phyloP scores from a whole-genome alignment of 306 rosid genomes.

The Vigna reflexopilosa region DNA sequence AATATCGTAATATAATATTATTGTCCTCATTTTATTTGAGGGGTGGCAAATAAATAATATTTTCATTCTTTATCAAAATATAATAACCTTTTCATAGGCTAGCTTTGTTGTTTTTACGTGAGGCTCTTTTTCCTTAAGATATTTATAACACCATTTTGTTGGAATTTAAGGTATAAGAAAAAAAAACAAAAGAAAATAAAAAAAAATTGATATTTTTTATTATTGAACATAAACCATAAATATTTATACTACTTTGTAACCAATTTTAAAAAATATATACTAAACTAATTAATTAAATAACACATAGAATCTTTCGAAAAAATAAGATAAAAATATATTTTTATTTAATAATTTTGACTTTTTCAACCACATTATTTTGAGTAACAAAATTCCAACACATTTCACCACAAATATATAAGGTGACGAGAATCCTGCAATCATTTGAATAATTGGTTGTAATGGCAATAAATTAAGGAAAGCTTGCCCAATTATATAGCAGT shows the following conservation, averaged over 20 bases:
- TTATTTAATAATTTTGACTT: no score
- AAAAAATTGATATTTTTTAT: no score
- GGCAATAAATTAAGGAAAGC: conserved; percentile 14
- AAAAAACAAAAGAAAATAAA: no score
- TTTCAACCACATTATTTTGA: no score
- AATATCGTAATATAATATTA: conserved; percentile 15
- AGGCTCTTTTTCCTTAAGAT: conserved; percentile 18
- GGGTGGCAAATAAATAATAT: conserved; percentile 19
- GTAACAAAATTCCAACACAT: background rate
- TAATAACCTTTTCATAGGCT: background rate
- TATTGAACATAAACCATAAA: no score
- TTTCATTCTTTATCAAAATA: background rate
- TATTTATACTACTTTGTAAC: no score
- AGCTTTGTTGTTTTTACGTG: conserved; percentile 22
- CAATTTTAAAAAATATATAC: no score
- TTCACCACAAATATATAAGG: conserved; percentile 11
- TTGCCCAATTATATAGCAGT: background rate
- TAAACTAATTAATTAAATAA: no score
- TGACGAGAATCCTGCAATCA: conserved; percentile 40
- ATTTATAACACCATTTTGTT: no score
- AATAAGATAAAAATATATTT: no score
- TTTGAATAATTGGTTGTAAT: conserved; percentile 22
- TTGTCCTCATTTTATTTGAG: conserved; percentile 8
- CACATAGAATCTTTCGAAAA: no score
- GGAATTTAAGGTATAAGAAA: no score